Evolutionary conservation across 2,329 filamentous ascomycete species (phyloP), one percentile per base, ranked within the genome.

Genomic region (Aspergillus phoenicis): DNA sequence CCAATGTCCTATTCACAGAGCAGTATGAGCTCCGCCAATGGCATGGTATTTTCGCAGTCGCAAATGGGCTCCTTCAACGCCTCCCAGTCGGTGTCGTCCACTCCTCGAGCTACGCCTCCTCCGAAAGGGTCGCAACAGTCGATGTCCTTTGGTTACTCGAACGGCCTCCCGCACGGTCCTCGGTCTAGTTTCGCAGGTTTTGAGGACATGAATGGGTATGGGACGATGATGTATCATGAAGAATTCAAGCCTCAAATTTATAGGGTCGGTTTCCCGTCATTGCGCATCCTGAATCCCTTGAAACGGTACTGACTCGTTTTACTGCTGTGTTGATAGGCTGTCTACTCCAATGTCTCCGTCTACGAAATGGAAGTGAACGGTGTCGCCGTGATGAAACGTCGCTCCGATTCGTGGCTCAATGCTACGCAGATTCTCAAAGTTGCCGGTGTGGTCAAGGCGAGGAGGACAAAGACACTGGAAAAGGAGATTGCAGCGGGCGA

Each of bases 291-390:
- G 24, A 7, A 11, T 33, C 8, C 39, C 24, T 5, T 10, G 6
- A 24, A 20, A 7, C 11, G 52, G 28, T 59, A 57, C 66, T 71
- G 52, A 71, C 58, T 38, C 2, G 20, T 24, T 36, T 33, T 49
- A 20, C n/a, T 59, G 39, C 13, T 24, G 10, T 57, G 11, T 36
- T 10, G 8, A 56, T 63, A 87, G 87, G 94, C 94, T 62, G 91
- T 96, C 43, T 98, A 98, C 77, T 98, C 94, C 7, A 93, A 93
- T 67, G 92, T 98, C 49, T 89, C 94, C 63, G 95, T 99, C 15
- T 99, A 98, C 81, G 95, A 99, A 78, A 97, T 98, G 93, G 93
- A 97, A 76, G 91, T 98, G 63, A 96, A 97, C 75, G 87, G 87
- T 49, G 84, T 99, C 66, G 92, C 93, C 24, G 93, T 98, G 54